A percentile compares a stretch with the other conserved stretches of the same genome.
phyloP scores from a whole-genome alignment of 2,329 filamentous ascomycete species.

The Lecanoromycetidae sp. region DNA sequence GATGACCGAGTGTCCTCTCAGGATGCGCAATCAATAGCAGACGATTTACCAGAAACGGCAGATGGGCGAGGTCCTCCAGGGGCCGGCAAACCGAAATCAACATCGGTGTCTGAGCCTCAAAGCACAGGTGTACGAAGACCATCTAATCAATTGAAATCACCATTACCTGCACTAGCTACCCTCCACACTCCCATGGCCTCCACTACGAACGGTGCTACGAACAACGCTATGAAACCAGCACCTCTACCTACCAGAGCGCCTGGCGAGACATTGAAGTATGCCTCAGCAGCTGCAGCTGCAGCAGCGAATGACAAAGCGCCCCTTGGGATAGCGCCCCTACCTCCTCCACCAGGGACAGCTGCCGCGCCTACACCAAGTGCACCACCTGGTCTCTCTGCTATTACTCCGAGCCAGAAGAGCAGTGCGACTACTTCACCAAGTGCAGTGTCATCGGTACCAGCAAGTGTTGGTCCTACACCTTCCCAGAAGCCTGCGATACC shows the following conservation, averaged over 20 bases:
- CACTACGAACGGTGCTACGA: constrained; percentile 47
- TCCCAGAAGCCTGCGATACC: constrained; percentile 29
- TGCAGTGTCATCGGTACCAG: constrained; percentile 35
- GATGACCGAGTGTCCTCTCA: constrained; percentile 89
- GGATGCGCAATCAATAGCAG: constrained; percentile 82
- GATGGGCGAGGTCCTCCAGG: constrained; percentile 33
- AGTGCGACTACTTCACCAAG: constrained; percentile 49
- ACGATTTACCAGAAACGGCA: constrained; percentile 58
- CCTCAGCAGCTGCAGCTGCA: constrained; percentile 85
- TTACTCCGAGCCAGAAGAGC: constrained; percentile 40
- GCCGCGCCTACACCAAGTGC: constrained; percentile 27
- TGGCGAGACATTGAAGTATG: constrained; percentile 89
- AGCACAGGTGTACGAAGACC: constrained; percentile 51
- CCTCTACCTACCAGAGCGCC: constrained; percentile 71
- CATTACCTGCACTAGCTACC: constrained; percentile 81
- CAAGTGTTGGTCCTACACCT: constrained; percentile 23
- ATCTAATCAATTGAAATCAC: constrained; percentile 87
- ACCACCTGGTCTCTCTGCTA: constrained; percentile 31
- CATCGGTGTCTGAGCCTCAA: constrained; percentile 46
- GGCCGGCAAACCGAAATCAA: constrained; percentile 41
- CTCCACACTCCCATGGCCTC: constrained; percentile 61
- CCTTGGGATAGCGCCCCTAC: constrained; percentile 84
- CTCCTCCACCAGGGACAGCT: constrained; percentile 63
- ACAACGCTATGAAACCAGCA: constrained; percentile 78
- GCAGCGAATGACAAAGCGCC: constrained; percentile 79